Base-by-base conservation (phyloP, 2,329 filamentous ascomycete genomes). In the Aspergillus brunneoviolaceus region DNA sequence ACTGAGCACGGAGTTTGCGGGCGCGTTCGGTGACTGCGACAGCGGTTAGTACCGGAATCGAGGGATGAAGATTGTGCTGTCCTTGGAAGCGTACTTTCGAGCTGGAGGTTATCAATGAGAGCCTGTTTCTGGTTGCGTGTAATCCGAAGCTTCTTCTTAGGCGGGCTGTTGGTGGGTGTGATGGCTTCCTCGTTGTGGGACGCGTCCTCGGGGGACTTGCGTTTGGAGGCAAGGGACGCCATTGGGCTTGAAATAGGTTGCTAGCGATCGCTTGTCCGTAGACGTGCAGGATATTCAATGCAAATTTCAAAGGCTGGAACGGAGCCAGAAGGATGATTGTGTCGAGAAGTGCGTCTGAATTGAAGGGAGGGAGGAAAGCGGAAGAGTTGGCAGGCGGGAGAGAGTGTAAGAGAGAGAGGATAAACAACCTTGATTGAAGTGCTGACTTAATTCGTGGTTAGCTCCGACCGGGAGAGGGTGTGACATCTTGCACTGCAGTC, bases 1-100 rank as follows among this genome's bases (percentile, higher is more conserved):
- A 96, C 74, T 96, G 92, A 6, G 93, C 89, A 69, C 93, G 87
- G 62, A 98, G 82, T 75, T 94, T 92, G 68, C 94, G 87, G 63
- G 91, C 91, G 73, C 93, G 87, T 78, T 96, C 90, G 19, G 91
- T 92, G 66, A 96, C 92, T 96, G 67, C 35, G 49, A n/a, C 14
- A 16, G 16, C 11, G n/a, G 61, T 65, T 42, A 67, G 63, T 49
- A 45, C 39, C 39, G n/a, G 12, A 25, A n/a, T 56, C 52, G 29
- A 51, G 53, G 27, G 35, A 58, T 67, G 51, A 72, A 55, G 49
- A 50, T 7, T 23, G 16, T 12, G 23, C 9, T 16, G 4, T 33
- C 11, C 19, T 7, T 4, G 16, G 14, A 35, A 19, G 75, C 87
- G 63, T 83, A 96, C 92, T 86, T 77, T 97, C 92, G 47, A 96